Evolutionary conservation across 768 basidiomycete species (phyloP), one percentile per base, ranked within the genome.

Genomic region (Mycena polygramma): DNA sequence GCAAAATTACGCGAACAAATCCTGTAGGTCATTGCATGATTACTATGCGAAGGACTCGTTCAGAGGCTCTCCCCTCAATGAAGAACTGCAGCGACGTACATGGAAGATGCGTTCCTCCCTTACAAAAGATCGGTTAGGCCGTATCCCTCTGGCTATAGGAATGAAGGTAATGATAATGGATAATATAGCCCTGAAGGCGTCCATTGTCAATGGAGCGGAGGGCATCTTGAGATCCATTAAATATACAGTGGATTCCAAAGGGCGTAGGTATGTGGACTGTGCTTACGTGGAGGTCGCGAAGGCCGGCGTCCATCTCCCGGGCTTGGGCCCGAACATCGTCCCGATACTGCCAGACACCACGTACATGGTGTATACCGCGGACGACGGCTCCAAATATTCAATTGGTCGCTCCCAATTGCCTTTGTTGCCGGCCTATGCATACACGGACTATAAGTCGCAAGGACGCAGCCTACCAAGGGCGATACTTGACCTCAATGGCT

Each of bases 131-230:
- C 14, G 14, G 7, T 9, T 63, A 0, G 62, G 62, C 15, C 14
- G n/a, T 8, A 11, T 63, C 5, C 62, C 62, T 0, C n/a, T 63
- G 1, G 51, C 51, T 0, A 22, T 54, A 5, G 62, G 62, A 0
- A 63, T 63, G 62, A 63, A 53, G 14, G 62, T 63, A 1, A 63
- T 63, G 62, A 20, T 63, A 0, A 63, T 43, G n/a, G 51, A 63
- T 24, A 63, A 63, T 22, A 54, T 63, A 5, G 62, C 62, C 0
- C 8, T 63, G 24, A 41, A 19, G 10, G 51, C 24, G 0, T 3
- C 24, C 11, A 24, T 54, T 19, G 62, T 63, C 3, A 63, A 63
- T 17, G 62, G 62, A 0, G 39, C 62, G 1, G 62, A 52, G 15
- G 62, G 62, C 1, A 19, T 43, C 2, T 1, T 63, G 1, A 63